A percentile compares a stretch with the other conserved stretches of the same genome.
phyloP scores from a whole-genome alignment of 495 filamentous ascomycete species.

The Hypoxylon crocopeplum region DNA sequence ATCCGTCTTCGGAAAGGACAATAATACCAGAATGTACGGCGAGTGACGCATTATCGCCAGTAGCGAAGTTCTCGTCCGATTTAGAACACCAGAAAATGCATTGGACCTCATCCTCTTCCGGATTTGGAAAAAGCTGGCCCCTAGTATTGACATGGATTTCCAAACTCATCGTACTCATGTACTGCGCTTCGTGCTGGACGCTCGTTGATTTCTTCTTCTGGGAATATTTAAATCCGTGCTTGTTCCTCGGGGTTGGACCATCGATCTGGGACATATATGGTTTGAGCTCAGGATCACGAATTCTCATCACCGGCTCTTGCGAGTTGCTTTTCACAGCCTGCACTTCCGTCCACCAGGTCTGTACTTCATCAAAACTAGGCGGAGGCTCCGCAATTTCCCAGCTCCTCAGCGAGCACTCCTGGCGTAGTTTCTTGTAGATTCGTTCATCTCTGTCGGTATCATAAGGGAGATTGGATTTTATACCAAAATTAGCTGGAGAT shows the following conservation, averaged over 20 bases:
- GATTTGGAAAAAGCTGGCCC: conserved; percentile 80
- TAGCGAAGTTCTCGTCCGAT: conserved; percentile 67
- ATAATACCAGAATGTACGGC: conserved; percentile 64
- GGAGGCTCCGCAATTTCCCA: conserved; percentile 73
- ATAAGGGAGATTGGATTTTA: conserved; percentile 50
- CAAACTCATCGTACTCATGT: conserved; percentile 96
- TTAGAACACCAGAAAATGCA: conserved; percentile 92
- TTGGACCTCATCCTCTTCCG: conserved; percentile 86
- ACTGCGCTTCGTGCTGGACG: conserved; percentile 84
- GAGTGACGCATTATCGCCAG: conserved; percentile 42
- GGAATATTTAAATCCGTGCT: conserved; percentile 85
- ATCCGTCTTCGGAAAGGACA: conserved; percentile 64
- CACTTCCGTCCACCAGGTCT: conserved; percentile 66
- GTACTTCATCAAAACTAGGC: conserved; percentile 74
- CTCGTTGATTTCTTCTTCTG: conserved; percentile 77
- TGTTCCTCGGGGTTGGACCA: conserved; percentile 85
- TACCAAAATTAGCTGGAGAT: conserved; percentile 61
- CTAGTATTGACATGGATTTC: conserved; percentile 95
- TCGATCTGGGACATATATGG: conserved; percentile 81
- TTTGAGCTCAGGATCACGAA: conserved; percentile 39
- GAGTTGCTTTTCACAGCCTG: conserved; percentile 38
- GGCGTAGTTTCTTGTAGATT: conserved; percentile 56
- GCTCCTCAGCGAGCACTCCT: conserved; percentile 59
- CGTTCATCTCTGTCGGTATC: conserved; percentile 60
- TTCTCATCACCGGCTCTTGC: conserved; percentile 62